Evolutionary conservation across 176 grass and related monocot species (phyloP).

Genomic region (Coix lacrymajobi): DNA sequence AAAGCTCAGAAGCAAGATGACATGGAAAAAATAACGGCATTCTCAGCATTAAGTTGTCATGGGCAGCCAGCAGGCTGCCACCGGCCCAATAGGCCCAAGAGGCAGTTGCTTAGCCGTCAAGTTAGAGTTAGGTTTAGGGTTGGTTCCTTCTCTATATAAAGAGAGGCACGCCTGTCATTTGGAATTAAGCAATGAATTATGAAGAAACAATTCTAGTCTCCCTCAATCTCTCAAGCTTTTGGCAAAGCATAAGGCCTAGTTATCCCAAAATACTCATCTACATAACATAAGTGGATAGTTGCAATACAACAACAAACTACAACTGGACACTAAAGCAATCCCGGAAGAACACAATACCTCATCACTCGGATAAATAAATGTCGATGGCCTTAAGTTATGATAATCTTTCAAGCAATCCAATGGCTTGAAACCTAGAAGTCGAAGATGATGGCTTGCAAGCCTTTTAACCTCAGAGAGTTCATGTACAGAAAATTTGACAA

Average conservation of each 20-base stretch:
- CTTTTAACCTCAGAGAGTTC: slow-evolving; percentile 87
- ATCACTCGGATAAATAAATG: slow-evolving; percentile 90
- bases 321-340: not conserved
- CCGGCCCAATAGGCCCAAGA: no score
- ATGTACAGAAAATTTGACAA: slow-evolving; percentile 65
- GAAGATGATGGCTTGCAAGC: slow-evolving; percentile 74
- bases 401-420: slow-evolving; percentile 94
- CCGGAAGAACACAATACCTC: slow-evolving; percentile 45
- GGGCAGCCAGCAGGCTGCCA: no score
- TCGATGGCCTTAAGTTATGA: slow-evolving; percentile 86
- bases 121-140: no score
- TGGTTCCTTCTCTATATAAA: no score
- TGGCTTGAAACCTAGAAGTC: slow-evolving; percentile 88
- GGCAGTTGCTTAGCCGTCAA: no score
- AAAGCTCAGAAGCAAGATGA: not conserved
- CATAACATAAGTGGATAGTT: no score
- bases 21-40: not conserved
- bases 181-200: no score
- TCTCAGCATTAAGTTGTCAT: not conserved
- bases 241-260: no score
- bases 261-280: no score
- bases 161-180: no score
- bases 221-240: no score
- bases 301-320: not conserved
- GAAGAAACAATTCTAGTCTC: no score